Conservation (phyloP, 345 rosid species). For the Durio zibethinus region DNA sequence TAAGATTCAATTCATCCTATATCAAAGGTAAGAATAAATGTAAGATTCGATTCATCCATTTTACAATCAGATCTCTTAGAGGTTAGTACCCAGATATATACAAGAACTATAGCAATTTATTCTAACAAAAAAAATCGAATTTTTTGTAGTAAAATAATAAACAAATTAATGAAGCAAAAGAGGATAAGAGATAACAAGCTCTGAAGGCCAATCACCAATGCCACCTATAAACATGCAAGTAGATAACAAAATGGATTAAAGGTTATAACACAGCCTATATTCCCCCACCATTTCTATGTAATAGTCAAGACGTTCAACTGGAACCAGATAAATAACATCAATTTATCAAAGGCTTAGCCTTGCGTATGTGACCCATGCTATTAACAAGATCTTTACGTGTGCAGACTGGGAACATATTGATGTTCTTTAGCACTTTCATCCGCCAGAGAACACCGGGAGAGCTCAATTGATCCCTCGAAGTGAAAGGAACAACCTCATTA, state of each 20-base stretch:
- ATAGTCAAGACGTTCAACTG: conserved; percentile 7
- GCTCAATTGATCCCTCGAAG: conserved; percentile 92
- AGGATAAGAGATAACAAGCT: neutral
- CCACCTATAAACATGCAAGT: neutral
- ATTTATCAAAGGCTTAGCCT: conserved; percentile 66
- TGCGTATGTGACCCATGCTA: conserved; percentile 81
- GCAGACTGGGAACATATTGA: conserved; percentile 86
- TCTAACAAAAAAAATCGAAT: neutral
- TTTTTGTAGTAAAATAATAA: neutral
- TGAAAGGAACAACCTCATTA: conserved; percentile 88
- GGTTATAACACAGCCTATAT: neutral
- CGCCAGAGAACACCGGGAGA: conserved; percentile 93
- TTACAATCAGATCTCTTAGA: neutral
- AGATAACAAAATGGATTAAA: neutral
- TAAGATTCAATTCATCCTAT: no score
- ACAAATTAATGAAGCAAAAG: neutral
- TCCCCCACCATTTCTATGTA: neutral
- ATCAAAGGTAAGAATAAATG: neutral
- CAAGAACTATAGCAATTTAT: neutral
- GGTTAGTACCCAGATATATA: neutral
- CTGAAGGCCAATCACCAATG: neutral
- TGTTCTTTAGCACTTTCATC: conserved; percentile 58
- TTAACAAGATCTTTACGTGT: conserved; percentile 91
- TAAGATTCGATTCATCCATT: neutral
- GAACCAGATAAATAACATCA: conserved; percentile 4